Conservation (phyloP, 1,139 yeast genomes). For the Petasospora fabianii region DNA sequence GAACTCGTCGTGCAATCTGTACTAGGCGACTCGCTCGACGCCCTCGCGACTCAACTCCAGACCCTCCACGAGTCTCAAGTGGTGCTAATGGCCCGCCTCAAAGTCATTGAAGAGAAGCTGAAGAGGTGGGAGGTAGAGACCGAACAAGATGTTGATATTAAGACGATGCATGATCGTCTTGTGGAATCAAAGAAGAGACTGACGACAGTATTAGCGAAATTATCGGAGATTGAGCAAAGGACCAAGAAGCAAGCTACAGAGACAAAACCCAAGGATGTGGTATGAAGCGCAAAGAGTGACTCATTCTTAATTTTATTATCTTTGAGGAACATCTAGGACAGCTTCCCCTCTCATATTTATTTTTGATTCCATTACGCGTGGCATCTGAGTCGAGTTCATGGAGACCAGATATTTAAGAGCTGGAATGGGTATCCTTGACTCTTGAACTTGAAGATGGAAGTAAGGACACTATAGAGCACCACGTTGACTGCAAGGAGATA, state of each 20-base stretch:
- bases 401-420: conserved; percentile 29
- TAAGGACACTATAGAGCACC: conserved; percentile 50
- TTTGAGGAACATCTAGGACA: not conserved
- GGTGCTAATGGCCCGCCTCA: conserved; percentile 47
- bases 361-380: not conserved
- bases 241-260: conserved; percentile 6
- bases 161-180: conserved; percentile 34
- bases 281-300: not conserved
- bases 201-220: conserved; percentile 30
- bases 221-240: conserved; percentile 36
- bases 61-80: conserved; percentile 55
- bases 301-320: not conserved
- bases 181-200: conserved; percentile 36
- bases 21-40: conserved; percentile 51
- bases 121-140: conserved; percentile 17
- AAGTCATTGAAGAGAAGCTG: conserved; percentile 27
- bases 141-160: conserved; percentile 21
- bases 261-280: not conserved
- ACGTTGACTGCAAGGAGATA: conserved; percentile 40
- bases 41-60: conserved; percentile 47
- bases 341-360: not conserved
- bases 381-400: not conserved
- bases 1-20: conserved; percentile 55
- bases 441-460: conserved; percentile 55
- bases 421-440: conserved; percentile 60